phyloP scores from a whole-genome alignment of 345 rosid genomes.

The Ceriops zippeliana region DNA sequence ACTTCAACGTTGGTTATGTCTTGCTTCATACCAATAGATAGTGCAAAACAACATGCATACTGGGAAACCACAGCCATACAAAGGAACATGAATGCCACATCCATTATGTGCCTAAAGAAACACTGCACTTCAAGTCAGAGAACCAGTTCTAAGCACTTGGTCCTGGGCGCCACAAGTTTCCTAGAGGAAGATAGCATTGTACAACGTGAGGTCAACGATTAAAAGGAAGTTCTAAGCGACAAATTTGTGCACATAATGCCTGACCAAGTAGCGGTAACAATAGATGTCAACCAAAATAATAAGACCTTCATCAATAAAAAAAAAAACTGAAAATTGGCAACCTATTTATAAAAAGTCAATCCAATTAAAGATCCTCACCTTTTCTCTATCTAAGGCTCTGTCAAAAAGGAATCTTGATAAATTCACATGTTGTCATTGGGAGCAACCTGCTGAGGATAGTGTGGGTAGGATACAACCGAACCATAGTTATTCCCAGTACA shows the following conservation, averaged over 20 bases:
- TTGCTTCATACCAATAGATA: neutral
- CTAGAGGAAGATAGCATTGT: neutral
- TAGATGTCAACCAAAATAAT: neutral
- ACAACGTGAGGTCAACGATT: neutral
- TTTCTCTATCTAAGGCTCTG: neutral
- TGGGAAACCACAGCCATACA: neutral
- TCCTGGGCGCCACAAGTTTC: neutral
- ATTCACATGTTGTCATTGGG: constrained; percentile 47
- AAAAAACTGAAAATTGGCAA: neutral
- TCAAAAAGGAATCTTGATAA: neutral
- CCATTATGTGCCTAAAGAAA: neutral
- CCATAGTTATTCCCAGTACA: constrained; percentile 61
- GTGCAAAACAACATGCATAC: neutral
- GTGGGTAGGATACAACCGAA: constrained; percentile 46
- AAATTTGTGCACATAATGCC: no score
- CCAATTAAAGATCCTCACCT: constrained; percentile 10
- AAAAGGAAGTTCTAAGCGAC: no score
- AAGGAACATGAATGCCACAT: neutral
- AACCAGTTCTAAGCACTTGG: constrained; percentile 7
- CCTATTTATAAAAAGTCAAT: neutral
- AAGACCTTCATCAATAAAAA: neutral
- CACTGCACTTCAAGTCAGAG: neutral
- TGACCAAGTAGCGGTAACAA: no score
- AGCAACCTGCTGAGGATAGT: constrained; percentile 40
- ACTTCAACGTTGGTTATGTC: no score